A percentile compares a stretch with the other conserved stretches of the same genome.
Conservation (phyloP, 2,329 filamentous ascomycete species). For the Myriosclerotinia scirpicola region DNA sequence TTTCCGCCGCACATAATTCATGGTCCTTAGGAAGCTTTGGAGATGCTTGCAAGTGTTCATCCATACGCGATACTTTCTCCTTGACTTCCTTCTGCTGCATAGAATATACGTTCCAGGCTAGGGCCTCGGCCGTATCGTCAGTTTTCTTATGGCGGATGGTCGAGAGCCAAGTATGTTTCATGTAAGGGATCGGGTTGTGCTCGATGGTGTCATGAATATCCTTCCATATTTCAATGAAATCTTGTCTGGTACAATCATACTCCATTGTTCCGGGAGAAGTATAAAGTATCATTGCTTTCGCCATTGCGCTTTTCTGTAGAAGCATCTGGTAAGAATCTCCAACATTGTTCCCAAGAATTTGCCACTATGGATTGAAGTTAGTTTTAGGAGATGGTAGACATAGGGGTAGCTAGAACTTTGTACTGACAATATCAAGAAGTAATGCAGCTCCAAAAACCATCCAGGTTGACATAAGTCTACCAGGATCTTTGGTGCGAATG, state of each 20-base stretch:
- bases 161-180: not conserved
- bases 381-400: not conserved
- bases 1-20: not conserved
- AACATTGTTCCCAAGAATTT: not conserved
- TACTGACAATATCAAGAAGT: not conserved
- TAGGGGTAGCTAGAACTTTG: not conserved
- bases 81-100: not conserved
- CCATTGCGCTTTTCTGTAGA: not conserved
- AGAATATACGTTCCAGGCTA: not conserved
- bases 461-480: not conserved
- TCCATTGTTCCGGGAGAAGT: constrained; percentile 8
- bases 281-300: not conserved
- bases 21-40: not conserved
- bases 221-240: constrained; percentile 2
- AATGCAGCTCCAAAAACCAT: not conserved
- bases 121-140: not conserved
- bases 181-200: not conserved
- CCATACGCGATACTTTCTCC: not conserved
- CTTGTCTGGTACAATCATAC: constrained; percentile 4
- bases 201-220: not conserved
- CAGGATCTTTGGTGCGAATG: not conserved
- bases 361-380: not conserved
- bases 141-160: not conserved
- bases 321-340: not conserved
- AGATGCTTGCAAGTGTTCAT: not conserved